Evolutionary conservation across 352 stramenopile genomes (phyloP), one percentile per base, ranked within the genome.

Genomic region (Pythium graminicola): DNA sequence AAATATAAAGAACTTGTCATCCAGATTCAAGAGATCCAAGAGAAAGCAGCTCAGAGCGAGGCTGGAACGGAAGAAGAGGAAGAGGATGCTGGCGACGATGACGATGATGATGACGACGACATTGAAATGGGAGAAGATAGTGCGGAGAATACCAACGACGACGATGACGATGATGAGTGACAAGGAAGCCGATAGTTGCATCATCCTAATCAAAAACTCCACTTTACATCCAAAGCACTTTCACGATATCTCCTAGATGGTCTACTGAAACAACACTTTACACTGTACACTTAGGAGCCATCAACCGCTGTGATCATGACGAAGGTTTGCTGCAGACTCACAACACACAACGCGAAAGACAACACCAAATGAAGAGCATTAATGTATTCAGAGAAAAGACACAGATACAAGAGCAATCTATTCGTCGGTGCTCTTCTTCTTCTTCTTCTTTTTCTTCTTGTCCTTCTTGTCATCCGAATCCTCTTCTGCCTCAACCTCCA

Each of bases 401-500:
- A 53, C 17, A 45, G 26, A 54, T 8, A 40, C 24, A 54, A n/a
- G 23, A 35, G 45, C 27, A 50, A 67, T 80, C 72, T 80, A 78
- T 76, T 83, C 64, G 52, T 79, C 57, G 45, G 53, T 24, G 43
- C 47, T 69, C 56, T 62, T 67, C 54, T 81, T 77, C 50, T 73
- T 69, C 56, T 62, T 67, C 54, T 81, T 77, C 50, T 73, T 76
- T 42, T 72, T 70, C 63, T 75, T 70, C 56, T 75, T 70, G 27
- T 71, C 65, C 28, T 73, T 70, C 60, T 64, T 63, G 28, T 72
- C 64, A 19, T 56, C 52, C 26, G 55, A 58, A 20, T 50, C 61
- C 31, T 67, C 51, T 16, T 76, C 69, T 48, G 92, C 72, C 49
- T 91, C 76, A 27, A 76, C 86, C 48, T 88, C 80, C 61, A 91